Conservation (phyloP, 23 red algal species). For the Gracilaria gracilis region DNA sequence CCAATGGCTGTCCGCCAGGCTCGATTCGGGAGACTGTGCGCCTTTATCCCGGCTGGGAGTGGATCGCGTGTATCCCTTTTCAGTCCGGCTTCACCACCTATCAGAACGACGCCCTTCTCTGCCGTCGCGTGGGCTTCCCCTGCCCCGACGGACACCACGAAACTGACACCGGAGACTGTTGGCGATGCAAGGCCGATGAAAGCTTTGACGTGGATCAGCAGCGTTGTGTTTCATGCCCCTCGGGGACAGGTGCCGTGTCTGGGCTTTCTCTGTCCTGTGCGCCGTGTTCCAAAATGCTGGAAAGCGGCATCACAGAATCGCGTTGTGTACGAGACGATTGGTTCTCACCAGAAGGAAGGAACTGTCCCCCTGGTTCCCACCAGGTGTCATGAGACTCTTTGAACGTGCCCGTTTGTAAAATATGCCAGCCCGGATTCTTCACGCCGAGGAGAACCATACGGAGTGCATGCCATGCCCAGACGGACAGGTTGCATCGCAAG, state of each 20-base stretch:
- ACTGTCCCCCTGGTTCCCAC: no score
- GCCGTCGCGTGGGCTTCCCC: neutral
- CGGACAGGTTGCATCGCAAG: no score
- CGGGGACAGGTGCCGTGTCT: neutral
- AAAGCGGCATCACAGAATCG: no score
- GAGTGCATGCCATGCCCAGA: no score
- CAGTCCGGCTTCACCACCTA: neutral
- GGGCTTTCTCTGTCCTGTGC: neutral
- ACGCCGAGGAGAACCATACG: no score
- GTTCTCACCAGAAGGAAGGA: no score
- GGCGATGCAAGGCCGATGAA: neutral
- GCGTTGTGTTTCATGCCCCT: neutral
- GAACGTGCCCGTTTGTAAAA: no score
- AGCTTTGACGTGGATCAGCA: neutral
- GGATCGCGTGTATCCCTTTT: neutral
- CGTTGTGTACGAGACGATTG: no score
- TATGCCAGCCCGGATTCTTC: no score
- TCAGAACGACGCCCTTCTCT: neutral
- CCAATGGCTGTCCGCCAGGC: neutral
- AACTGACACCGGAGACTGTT: neutral
- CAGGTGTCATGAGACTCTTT: no score
- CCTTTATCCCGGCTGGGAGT: neutral
- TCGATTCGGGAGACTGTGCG: neutral
- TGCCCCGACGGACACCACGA: slow-evolving; percentile 3
- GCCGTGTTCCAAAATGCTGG: no score